phyloP scores from a whole-genome alignment of 2,329 filamentous ascomycete species.

The Fusarium coffeatum region DNA sequence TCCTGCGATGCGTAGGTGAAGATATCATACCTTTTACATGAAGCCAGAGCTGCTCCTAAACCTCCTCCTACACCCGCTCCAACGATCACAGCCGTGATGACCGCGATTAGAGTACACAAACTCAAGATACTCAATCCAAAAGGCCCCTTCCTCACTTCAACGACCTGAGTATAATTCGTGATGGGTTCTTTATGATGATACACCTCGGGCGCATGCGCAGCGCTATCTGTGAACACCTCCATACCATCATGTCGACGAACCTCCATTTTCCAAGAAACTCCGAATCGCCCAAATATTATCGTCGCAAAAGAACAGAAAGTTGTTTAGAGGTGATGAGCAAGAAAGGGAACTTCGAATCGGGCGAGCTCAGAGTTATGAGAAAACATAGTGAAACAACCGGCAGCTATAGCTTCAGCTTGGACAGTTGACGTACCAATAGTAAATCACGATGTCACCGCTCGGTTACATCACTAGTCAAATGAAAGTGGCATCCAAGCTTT shows the following conservation, averaged over 20 bases:
- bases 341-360: background rate
- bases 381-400: background rate
- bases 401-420: background rate
- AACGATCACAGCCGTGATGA: conserved; percentile 1
- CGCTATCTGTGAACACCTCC: conserved; percentile 11
- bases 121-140: conserved; percentile 8
- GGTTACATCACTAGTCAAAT: background rate
- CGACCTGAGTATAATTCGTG: background rate
- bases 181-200: background rate
- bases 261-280: background rate
- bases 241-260: conserved; percentile 9
- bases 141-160: background rate
- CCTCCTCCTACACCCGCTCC: conserved; percentile 24
- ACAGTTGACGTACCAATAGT: background rate
- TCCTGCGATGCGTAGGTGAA: rapidly evolving
- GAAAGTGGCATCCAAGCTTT: background rate
- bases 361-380: background rate
- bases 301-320: background rate
- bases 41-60: conserved; percentile 19
- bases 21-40: conserved; percentile 7
- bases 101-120: conserved; percentile 4
- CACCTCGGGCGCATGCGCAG: conserved; percentile 7
- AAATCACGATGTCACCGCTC: background rate
- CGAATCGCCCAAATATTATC: background rate
- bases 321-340: rapidly evolving